These are phyloP conservation scores for Schoenoplectus tabernaemontani DNA, from an alignment of 202 grass and related monocot species.

Conservation along the genomic window DNA sequence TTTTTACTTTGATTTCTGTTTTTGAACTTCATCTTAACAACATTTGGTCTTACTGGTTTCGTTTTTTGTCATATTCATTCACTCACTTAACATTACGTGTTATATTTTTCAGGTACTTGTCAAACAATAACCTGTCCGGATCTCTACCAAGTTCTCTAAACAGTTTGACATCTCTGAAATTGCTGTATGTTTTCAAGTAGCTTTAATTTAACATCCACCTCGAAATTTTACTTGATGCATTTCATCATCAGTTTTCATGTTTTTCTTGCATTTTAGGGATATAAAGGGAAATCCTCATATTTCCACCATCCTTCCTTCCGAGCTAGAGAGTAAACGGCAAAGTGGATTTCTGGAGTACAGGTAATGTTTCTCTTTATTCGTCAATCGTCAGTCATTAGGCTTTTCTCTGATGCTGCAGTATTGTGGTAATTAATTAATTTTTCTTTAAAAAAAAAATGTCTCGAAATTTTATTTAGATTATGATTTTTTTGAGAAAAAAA, in stretches of 20 bases:
- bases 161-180: slow-evolving; percentile 18
- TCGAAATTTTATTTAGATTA: background rate
- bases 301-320: slow-evolving; percentile 9
- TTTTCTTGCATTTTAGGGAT: background rate
- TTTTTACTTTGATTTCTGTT: background rate
- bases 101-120: slow-evolving; percentile 6
- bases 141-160: slow-evolving; percentile 5
- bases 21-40: too few relatives aligned
- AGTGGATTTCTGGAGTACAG: slow-evolving; percentile 24
- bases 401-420: background rate
- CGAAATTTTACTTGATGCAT: background rate
- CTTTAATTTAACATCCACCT: background rate
- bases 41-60: background rate
- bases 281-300: background rate
- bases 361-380: slow-evolving; percentile 20
- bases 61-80: background rate
- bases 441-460: background rate
- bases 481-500: background rate
- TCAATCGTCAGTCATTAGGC: background rate
- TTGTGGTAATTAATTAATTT: too few relatives aligned
- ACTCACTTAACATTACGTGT: background rate
- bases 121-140: slow-evolving; percentile 10
- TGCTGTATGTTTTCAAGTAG: background rate
- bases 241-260: background rate
- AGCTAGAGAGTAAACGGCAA: slow-evolving; percentile 29